Percentiles rank a stretch among this genome's conserved stretches.
Conservation (phyloP, 1,139 yeast genomes). For the Suhomyces ambrosiae region DNA sequence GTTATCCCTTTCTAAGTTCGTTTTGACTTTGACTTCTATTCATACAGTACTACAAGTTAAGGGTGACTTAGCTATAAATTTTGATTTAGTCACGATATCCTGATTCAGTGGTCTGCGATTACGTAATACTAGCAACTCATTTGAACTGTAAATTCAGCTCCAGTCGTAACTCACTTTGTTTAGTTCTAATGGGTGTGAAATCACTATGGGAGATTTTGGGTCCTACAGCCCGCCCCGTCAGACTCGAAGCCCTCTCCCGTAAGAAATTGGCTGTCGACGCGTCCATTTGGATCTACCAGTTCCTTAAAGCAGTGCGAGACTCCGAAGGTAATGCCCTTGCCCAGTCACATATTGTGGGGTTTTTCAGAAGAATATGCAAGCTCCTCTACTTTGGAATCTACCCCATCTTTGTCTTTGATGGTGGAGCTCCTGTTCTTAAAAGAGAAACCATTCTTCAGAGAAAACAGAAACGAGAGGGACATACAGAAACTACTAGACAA, state of each 20-base stretch:
- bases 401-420: slow-evolving; percentile 97
- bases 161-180: background rate
- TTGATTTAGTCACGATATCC: too few species aligned
- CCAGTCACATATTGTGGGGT: slow-evolving; percentile 89
- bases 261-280: slow-evolving; percentile 93
- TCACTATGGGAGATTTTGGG: slow-evolving; percentile 92
- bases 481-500: slow-evolving; percentile 65
- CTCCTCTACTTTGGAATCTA: slow-evolving; percentile 82
- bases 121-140: too few species aligned
- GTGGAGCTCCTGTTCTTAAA: slow-evolving; percentile 90
- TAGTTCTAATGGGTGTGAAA: slow-evolving; percentile 99
- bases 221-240: slow-evolving; percentile 87
- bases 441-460: slow-evolving; percentile 71
- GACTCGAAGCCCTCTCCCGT: slow-evolving; percentile 77
- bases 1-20: too few species aligned
- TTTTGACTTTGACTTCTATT: too few species aligned
- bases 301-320: slow-evolving; percentile 91
- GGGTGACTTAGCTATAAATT: too few species aligned
- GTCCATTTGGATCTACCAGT: slow-evolving; percentile 97
- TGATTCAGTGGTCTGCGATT: too few species aligned
- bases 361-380: slow-evolving; percentile 91
- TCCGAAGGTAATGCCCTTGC: slow-evolving; percentile 75
- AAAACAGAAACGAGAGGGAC: slow-evolving; percentile 72
- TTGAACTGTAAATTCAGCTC: too few species aligned
- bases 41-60: too few species aligned